These are phyloP conservation scores for Daldinia bambusicola DNA, from an alignment of 495 filamentous ascomycete genomes.

Conservation along the genomic window DNA sequence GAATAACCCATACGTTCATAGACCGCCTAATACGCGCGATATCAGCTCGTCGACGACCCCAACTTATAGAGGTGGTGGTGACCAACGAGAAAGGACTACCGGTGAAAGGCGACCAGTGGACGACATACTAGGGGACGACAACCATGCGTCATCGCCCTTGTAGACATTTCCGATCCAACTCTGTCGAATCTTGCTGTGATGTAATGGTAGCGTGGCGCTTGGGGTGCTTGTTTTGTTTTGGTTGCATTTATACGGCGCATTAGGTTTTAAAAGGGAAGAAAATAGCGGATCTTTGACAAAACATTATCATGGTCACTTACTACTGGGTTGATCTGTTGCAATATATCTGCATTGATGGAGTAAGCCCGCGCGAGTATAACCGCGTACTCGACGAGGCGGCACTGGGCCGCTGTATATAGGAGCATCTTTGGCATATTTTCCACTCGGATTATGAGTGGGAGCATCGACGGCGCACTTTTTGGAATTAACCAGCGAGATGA, in stretches of 20 bases:
- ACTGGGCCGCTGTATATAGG: slow-evolving; percentile 23
- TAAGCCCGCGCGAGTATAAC: slow-evolving; percentile 2
- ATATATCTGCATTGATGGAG: slow-evolving; percentile 15
- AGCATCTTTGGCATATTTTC: slow-evolving; percentile 11
- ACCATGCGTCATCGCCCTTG: slow-evolving; percentile 29
- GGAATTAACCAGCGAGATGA: slow-evolving; percentile 7
- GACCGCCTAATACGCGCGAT: slow-evolving; percentile 24
- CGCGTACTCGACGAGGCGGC: slow-evolving; percentile 5
- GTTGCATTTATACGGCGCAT: slow-evolving; percentile 43
- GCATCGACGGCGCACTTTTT: slow-evolving; percentile 25
- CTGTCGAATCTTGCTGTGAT: slow-evolving; percentile 31
- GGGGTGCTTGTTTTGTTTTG: slow-evolving; percentile 29
- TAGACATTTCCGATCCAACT: slow-evolving; percentile 7
- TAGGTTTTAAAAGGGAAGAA: slow-evolving; percentile 26
- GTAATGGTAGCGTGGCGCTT: slow-evolving; percentile 46
- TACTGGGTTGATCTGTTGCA: slow-evolving; percentile 2
- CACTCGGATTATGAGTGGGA: slow-evolving; percentile 12
- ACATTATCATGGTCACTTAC: neutral
- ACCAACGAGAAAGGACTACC: slow-evolving; percentile 29
- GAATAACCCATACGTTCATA: slow-evolving; percentile 20
- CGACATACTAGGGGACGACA: slow-evolving; percentile 31
- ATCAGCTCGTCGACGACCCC: slow-evolving; percentile 18
- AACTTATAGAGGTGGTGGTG: slow-evolving; percentile 19
- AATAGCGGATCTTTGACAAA: slow-evolving; percentile 1
- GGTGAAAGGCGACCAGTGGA: slow-evolving; percentile 43